These are phyloP conservation scores for Flaveria brownii DNA, from an alignment of 129 eudicot species.

Conservation along the genomic window DNA sequence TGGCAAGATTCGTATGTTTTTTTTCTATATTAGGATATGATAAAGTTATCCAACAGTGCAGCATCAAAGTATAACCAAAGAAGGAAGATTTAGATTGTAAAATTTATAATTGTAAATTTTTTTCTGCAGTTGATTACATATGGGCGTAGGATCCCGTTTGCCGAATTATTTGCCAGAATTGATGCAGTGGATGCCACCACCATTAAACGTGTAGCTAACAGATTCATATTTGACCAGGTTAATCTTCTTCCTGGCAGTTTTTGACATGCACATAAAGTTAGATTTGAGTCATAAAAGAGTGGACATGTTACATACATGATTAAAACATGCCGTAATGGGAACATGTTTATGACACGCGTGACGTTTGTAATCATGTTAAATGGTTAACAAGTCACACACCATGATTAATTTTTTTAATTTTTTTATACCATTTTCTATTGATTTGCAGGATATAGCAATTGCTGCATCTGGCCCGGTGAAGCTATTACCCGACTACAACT, in stretches of 20 bases:
- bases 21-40: background rate
- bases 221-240: slow-evolving; percentile 79
- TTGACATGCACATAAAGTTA: background rate
- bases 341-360: background rate
- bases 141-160: slow-evolving; percentile 87
- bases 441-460: slow-evolving; percentile 78
- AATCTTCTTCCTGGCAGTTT: background rate
- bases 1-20: background rate
- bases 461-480: slow-evolving; percentile 84
- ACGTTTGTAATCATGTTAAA: background rate
- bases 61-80: background rate
- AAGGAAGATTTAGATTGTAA: background rate
- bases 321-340: background rate
- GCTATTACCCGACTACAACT: slow-evolving; percentile 87
- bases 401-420: background rate
- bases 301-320: background rate
- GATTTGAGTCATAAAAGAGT: background rate
- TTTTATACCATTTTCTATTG: background rate
- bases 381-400: background rate
- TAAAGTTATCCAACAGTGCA: background rate
- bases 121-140: slow-evolving; percentile 78
- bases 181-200: slow-evolving; percentile 86
- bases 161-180: slow-evolving; percentile 93
- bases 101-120: background rate
- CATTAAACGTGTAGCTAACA: slow-evolving; percentile 85